Conservation (phyloP, 2,329 filamentous ascomycete genomes). For the Colletotrichum tofieldiae region DNA sequence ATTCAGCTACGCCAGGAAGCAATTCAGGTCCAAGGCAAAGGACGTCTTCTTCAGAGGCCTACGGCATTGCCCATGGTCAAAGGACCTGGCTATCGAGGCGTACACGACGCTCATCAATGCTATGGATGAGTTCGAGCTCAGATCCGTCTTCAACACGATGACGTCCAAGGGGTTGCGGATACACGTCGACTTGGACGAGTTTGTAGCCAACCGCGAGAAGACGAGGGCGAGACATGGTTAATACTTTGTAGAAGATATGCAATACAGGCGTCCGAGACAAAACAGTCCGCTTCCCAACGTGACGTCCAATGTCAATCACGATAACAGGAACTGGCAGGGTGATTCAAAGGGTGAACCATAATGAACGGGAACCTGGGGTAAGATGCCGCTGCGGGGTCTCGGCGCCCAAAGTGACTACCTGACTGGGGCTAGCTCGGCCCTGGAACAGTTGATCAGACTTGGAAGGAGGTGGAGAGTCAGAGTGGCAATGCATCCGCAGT, state of each 20-base stretch:
- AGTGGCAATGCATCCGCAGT: slow-evolving; percentile 31
- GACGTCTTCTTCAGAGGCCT: slow-evolving; percentile 66
- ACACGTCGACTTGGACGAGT: slow-evolving; percentile 68
- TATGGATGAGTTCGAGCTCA: slow-evolving; percentile 65
- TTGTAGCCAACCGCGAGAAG: slow-evolving; percentile 55
- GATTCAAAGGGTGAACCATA: slow-evolving; percentile 22
- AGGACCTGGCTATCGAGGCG: slow-evolving; percentile 66
- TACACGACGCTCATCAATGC: slow-evolving; percentile 62
- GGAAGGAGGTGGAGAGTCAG: slow-evolving; percentile 26
- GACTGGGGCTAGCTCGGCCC: slow-evolving; percentile 6
- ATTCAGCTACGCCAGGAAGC: slow-evolving; percentile 59
- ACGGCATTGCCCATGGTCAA: slow-evolving; percentile 65
- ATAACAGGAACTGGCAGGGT: background rate
- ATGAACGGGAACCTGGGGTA: background rate
- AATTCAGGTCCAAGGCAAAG: slow-evolving; percentile 59
- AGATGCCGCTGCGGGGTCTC: background rate
- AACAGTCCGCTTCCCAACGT: background rate
- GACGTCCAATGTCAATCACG: background rate
- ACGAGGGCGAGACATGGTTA: slow-evolving; percentile 20
- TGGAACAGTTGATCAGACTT: background rate
- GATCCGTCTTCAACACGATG: slow-evolving; percentile 64
- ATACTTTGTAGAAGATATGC: background rate
- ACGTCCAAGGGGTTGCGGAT: slow-evolving; percentile 65
- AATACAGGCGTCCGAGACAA: background rate
- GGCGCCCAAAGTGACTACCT: slow-evolving; percentile 14